These are phyloP conservation scores for Chytriomyces hyalinus DNA, from an alignment of 192 early-diverging fungal species.

Conservation along the genomic window DNA sequence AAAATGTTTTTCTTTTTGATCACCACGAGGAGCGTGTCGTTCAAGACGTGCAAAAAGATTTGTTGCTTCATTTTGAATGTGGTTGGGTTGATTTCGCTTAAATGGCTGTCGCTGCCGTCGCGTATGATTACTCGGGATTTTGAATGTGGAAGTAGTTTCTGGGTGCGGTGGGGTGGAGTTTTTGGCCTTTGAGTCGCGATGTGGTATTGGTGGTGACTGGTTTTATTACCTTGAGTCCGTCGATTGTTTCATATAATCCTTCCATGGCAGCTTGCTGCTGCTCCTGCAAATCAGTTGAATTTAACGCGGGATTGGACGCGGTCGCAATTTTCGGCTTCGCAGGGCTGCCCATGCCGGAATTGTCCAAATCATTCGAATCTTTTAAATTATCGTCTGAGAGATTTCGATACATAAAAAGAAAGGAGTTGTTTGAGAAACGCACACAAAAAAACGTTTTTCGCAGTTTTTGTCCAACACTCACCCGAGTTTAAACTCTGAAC, in stretches of 20 bases:
- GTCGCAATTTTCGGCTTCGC: neutral
- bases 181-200: neutral
- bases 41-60: constrained; percentile 82
- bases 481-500: constrained; percentile 9
- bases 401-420: neutral
- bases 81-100: constrained; percentile 77
- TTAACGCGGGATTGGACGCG: neutral
- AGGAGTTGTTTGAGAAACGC: neutral
- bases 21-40: constrained; percentile 82
- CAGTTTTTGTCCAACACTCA: neutral
- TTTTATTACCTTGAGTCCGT: constrained; percentile 48
- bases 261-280: constrained; percentile 35
- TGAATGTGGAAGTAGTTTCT: constrained; percentile 51
- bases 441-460: too few species aligned
- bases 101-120: constrained; percentile 48
- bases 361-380: neutral
- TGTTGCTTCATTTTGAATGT: constrained; percentile 74
- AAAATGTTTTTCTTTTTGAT: constrained; percentile 76
- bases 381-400: constrained; percentile 15
- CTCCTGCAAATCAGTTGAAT: constrained; percentile 28
- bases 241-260: constrained; percentile 49
- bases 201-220: neutral
- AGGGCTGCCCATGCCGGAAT: neutral
- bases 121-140: constrained; percentile 42
- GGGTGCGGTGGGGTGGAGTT: neutral